Evolutionary conservation across 202 grass and related monocot genomes (phyloP).

Genomic region (Musa balbisiana): DNA sequence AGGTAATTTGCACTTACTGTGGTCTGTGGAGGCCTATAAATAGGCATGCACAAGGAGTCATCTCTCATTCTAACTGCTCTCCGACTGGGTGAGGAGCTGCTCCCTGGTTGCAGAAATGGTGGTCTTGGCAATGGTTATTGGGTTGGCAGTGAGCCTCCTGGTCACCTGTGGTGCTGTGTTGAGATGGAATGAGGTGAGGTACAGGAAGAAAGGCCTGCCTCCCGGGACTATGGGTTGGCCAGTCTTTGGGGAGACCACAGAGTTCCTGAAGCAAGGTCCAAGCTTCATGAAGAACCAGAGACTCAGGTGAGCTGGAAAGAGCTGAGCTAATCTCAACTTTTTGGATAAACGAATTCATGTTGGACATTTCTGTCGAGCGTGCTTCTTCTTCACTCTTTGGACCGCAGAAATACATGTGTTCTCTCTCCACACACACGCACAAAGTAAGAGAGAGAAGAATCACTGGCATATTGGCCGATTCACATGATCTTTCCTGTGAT

Average conservation of each 20-base stretch:
- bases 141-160: slow-evolving; percentile 16
- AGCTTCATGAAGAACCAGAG: slow-evolving; percentile 35
- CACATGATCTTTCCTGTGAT: neutral
- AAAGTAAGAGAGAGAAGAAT: neutral
- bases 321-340: no score
- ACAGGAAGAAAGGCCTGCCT: slow-evolving; percentile 29
- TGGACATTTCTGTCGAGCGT: no score
- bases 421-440: neutral
- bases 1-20: no score
- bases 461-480: no score
- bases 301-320: slow-evolving; percentile 10
- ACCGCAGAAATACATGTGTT: no score
- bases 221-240: slow-evolving; percentile 47
- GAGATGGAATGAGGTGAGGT: slow-evolving; percentile 33
- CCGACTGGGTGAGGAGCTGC: neutral
- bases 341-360: no score
- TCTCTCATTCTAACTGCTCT: neutral
- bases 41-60: neutral
- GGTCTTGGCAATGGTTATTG: slow-evolving; percentile 8
- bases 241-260: slow-evolving; percentile 31
- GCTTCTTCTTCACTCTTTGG: no score
- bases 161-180: slow-evolving; percentile 10
- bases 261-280: slow-evolving; percentile 37
- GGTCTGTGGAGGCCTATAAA: no score
- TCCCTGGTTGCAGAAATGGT: slow-evolving; percentile 3